A percentile compares a stretch with the other conserved stretches of the same genome.
These are phyloP conservation scores for Coemansia asiatica DNA, from an alignment of 192 early-diverging fungal species.

Conservation along the genomic window DNA sequence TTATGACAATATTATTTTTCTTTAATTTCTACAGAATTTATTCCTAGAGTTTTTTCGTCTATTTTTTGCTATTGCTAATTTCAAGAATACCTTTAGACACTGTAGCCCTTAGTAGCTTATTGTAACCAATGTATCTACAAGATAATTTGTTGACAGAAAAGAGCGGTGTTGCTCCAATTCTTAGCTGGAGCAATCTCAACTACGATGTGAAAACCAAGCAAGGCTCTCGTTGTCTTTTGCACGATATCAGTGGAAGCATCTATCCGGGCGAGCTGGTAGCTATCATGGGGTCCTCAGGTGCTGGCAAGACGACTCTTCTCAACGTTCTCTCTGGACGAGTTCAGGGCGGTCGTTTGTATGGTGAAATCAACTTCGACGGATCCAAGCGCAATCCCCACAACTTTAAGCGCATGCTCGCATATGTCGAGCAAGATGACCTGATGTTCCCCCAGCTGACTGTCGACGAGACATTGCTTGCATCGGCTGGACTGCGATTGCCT, in stretches of 20 bases:
- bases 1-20: background rate
- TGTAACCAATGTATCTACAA: background rate
- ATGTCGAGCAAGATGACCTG: constrained; percentile 39
- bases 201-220: constrained; percentile 20
- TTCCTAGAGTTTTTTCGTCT: background rate
- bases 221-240: constrained; percentile 46
- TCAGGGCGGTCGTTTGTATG: constrained; percentile 16
- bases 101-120: background rate
- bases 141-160: background rate
- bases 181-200: constrained; percentile 21
- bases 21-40: background rate
- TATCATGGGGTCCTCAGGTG: constrained; percentile 86
- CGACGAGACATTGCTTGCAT: constrained; percentile 64
- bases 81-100: background rate
- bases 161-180: constrained; percentile 10
- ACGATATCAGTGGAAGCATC: constrained; percentile 64
- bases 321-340: constrained; percentile 54
- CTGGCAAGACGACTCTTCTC: constrained; percentile 78
- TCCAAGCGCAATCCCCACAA: constrained; percentile 8
- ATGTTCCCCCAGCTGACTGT: constrained; percentile 60
- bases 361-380: constrained; percentile 50
- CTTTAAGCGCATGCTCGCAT: constrained; percentile 21
- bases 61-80: too few species aligned
- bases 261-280: constrained; percentile 67
- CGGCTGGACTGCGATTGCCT: constrained; percentile 63